Evolutionary conservation across 1,284 basidiomycete species (phyloP).

Genomic region (Paramarasmius palmivorus): DNA sequence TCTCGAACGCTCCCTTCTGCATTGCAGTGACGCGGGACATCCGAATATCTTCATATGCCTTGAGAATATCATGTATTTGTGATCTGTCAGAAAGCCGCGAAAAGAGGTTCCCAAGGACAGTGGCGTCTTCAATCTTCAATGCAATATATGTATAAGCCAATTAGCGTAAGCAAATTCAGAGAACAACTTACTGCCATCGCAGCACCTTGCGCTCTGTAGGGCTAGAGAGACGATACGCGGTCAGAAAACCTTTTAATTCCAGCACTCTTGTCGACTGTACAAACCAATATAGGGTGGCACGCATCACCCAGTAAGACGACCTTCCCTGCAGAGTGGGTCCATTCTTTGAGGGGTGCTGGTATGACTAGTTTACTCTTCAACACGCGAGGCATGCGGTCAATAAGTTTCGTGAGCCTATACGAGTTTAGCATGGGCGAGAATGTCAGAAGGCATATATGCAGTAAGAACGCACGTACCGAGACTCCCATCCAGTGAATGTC

Average conservation of each 20-base stretch:
- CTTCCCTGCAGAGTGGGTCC: constrained; percentile 13
- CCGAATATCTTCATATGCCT: constrained; percentile 3
- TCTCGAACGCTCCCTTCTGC: background rate
- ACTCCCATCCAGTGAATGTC: constrained; percentile 49
- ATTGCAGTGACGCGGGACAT: background rate
- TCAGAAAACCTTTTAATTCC: background rate
- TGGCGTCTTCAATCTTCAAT: constrained; percentile 10
- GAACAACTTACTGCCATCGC: constrained; percentile 4
- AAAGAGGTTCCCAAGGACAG: constrained; percentile 7
- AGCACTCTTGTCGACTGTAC: background rate
- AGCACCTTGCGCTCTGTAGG: constrained; percentile 9
- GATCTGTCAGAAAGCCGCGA: background rate
- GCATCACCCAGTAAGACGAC: constrained; percentile 14
- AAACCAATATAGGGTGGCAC: constrained; percentile 18
- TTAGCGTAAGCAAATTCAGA: background rate
- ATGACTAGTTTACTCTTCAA: constrained; percentile 54
- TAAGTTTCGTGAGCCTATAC: constrained; percentile 47
- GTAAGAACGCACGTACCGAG: constrained; percentile 30
- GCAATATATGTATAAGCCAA: background rate
- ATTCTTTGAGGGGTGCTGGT: constrained; percentile 31
- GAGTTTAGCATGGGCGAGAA: constrained; percentile 5
- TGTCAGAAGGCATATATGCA: constrained; percentile 6
- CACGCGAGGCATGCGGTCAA: constrained; percentile 45
- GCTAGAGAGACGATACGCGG: background rate
- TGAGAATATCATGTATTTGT: background rate